phyloP scores from a whole-genome alignment of 1,139 yeast species.

The Candida tunisiensis region DNA sequence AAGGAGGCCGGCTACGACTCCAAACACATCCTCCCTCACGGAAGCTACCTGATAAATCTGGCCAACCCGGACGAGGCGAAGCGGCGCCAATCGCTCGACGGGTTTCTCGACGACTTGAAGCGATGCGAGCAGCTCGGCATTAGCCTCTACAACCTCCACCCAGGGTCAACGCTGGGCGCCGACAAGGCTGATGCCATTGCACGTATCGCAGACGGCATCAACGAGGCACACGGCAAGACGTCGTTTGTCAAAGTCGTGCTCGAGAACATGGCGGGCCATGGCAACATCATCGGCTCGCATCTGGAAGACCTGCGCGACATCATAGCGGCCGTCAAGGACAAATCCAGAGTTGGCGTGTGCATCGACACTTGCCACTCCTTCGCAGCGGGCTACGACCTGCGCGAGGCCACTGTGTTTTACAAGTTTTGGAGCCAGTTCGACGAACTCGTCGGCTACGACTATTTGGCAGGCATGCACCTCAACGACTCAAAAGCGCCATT shows the following conservation, averaged over 20 bases:
- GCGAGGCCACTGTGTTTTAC: constrained; percentile 36
- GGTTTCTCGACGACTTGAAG: constrained; percentile 73
- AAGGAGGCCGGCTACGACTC: constrained; percentile 51
- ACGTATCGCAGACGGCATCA: constrained; percentile 61
- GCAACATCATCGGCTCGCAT: constrained; percentile 59
- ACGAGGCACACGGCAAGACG: constrained; percentile 60
- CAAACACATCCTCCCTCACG: constrained; percentile 74
- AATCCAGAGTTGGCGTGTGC: constrained; percentile 79
- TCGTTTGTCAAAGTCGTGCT: constrained; percentile 69
- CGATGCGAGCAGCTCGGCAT: constrained; percentile 77
- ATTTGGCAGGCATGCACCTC: constrained; percentile 65
- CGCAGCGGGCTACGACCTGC: constrained; percentile 90
- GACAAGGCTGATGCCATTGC: constrained; percentile 51
- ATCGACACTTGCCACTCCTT: constrained; percentile 89
- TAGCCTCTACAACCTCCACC: constrained; percentile 84
- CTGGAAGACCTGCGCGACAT: constrained; percentile 62
- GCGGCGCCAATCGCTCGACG: constrained; percentile 54
- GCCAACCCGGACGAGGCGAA: constrained; percentile 83
- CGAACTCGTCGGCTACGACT: constrained; percentile 50
- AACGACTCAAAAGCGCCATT: constrained; percentile 93
- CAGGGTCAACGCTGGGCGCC: constrained; percentile 68
- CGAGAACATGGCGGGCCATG: constrained; percentile 97
- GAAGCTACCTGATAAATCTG: constrained; percentile 79
- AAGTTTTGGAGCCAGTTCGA: constrained; percentile 68
- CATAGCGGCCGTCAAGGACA: constrained; percentile 60